Percentiles rank a stretch among this genome's conserved stretches.
Evolutionary conservation across 495 filamentous ascomycete species (phyloP).

Genomic region (Sphaerosporella brunnea): DNA sequence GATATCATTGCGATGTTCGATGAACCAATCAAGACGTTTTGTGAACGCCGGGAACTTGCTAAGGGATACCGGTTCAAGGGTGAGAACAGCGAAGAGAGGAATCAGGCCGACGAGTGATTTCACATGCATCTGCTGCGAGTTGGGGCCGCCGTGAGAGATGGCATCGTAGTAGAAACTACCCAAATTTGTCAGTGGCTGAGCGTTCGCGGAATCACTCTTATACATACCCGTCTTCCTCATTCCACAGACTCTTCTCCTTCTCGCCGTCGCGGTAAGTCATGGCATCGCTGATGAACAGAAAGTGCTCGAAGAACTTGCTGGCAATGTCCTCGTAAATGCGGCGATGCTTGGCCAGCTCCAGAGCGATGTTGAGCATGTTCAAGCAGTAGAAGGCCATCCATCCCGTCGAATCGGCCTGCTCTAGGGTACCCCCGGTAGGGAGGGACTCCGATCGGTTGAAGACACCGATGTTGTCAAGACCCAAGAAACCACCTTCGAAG

Average conservation of each 20-base stretch:
- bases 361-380: conserved; percentile 87
- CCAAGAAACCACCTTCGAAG: conserved; percentile 93
- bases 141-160: conserved; percentile 84
- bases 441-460: conserved; percentile 97
- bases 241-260: conserved; percentile 78
- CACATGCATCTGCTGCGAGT: conserved; percentile 80
- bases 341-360: conserved; percentile 86
- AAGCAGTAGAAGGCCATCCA: conserved; percentile 98
- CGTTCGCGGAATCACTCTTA: background rate
- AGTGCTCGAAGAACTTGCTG: conserved; percentile 97
- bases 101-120: conserved; percentile 84
- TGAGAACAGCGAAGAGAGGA: conserved; percentile 77
- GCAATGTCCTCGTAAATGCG: conserved; percentile 97
- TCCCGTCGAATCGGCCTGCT: conserved; percentile 92
- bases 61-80: conserved; percentile 81
- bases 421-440: conserved; percentile 78
- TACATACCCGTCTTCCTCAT: conserved; percentile 59
- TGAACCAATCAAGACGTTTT: conserved; percentile 79
- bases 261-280: conserved; percentile 77
- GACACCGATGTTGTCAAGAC: conserved; percentile 86
- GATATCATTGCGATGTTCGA: conserved; percentile 65
- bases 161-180: conserved; percentile 86
- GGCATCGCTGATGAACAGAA: conserved; percentile 90
- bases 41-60: conserved; percentile 89
- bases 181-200: conserved; percentile 8